phyloP scores from a whole-genome alignment of 345 rosid genomes.

The Syzygium aromaticum region DNA sequence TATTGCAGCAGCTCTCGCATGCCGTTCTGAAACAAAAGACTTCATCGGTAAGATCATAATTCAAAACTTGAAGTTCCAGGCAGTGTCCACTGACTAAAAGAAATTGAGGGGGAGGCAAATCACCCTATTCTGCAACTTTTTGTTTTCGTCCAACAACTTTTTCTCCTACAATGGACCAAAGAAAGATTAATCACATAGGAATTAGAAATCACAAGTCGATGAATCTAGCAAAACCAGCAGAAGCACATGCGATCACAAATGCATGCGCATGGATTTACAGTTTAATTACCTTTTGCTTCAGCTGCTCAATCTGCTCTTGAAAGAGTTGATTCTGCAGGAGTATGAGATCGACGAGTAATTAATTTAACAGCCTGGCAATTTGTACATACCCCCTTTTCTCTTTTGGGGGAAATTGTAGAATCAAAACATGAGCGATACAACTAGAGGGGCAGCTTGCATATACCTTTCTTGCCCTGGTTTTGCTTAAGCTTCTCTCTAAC shows the following conservation, averaged over 20 bases:
- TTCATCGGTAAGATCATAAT: background rate
- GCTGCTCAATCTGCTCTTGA: slow-evolving; percentile 44
- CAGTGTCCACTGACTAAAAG: background rate
- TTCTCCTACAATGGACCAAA: slow-evolving; percentile 33
- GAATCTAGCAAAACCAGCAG: background rate
- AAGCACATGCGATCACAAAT: background rate
- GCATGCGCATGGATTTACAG: background rate
- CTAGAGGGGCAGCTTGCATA: background rate
- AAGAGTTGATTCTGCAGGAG: slow-evolving; percentile 43
- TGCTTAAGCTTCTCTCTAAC: slow-evolving; percentile 55
- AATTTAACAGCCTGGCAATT: background rate
- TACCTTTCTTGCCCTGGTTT: slow-evolving; percentile 77
- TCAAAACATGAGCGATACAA: background rate
- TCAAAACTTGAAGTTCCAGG: background rate
- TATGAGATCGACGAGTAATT: background rate
- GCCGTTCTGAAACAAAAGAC: background rate
- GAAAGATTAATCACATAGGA: background rate
- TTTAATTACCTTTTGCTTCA: slow-evolving; percentile 43
- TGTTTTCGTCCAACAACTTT: slow-evolving; percentile 40
- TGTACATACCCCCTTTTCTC: background rate
- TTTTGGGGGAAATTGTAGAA: background rate
- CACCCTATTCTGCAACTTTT: slow-evolving; percentile 44
- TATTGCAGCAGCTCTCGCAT: background rate
- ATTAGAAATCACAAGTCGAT: background rate
- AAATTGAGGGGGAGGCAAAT: background rate